Evolutionary conservation across 345 rosid species (phyloP), one percentile per base, ranked within the genome.

Genomic region (Hibiscus trionum): DNA sequence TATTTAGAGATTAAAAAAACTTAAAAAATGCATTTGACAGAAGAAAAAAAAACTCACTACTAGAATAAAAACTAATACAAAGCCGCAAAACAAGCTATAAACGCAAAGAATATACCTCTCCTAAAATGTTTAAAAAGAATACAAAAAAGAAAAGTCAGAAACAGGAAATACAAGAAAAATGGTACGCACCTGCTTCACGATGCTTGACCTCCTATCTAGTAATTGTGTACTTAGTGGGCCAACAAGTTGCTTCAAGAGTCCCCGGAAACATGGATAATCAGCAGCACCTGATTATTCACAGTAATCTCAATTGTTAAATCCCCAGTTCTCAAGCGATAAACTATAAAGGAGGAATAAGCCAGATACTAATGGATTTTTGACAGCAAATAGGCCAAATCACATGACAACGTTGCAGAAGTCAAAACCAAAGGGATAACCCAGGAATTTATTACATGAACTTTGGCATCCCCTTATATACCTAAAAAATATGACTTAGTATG

Each of bases 121-220:
- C 56, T 42, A 29, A 49, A 68, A 57, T 37, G 15, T 55, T 17
- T 53, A 6, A 52, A 52, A 55, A 55, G 9, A 35, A 1, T 37
- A 15, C 2, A 17, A 35, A 35, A 37, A 57, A 44, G 21, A 10
- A 19, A 61, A 63, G 11, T 8, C 49, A 37, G 47, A 16, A 19
- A 10, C 7, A 15, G 5, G 26, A 39, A 26, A 70, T 27, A 63
- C 27, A 74, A 65, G 67, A 77, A 58, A 50, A 24, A 60, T 14
- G 31, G 11, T 24, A 44, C 78, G 24, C 49, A 95, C 99, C 97
- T 95, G 99, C 84, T 95, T 95, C 64, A 95, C 99, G 65, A 95
- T 86, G 82, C 80, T 95, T 71, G 99, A 95, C 82, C 99, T 95
- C 65, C 99, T 85, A 78, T 95, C 99, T 52, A 97, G 82, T 79